Evolutionary conservation across 2,329 filamentous ascomycete species (phyloP).

Genomic region (Trichoderma sp.): DNA sequence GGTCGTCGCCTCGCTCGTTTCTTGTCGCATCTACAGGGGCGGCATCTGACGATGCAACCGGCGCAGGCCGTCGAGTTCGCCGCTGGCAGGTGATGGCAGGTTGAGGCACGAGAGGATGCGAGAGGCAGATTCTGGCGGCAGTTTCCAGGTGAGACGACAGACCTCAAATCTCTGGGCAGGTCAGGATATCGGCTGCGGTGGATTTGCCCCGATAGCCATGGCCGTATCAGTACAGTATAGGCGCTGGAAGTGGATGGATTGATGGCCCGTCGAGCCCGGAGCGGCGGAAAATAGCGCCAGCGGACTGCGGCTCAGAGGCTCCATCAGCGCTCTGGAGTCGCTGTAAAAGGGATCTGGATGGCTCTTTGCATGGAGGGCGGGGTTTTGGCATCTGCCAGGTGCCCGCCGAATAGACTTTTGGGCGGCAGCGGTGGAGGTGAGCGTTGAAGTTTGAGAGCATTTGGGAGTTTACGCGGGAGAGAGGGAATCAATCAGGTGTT

Average conservation of each 20-base stretch:
- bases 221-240: neutral
- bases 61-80: neutral
- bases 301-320: slow-evolving; percentile 6
- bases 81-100: neutral
- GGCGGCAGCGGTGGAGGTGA: neutral
- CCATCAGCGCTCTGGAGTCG: neutral
- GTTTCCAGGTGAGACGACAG: neutral
- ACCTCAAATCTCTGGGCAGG: neutral
- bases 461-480: neutral
- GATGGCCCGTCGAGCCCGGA: slow-evolving; percentile 8
- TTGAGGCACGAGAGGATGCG: neutral
- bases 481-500: neutral
- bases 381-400: neutral
- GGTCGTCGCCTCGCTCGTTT: slow-evolving; percentile 11
- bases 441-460: neutral
- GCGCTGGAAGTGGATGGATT: neutral
- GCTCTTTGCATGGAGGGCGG: slow-evolving; percentile 3
- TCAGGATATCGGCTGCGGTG: slow-evolving; percentile 5
- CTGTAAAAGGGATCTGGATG: neutral
- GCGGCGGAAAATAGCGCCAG: slow-evolving; percentile 13
- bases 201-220: slow-evolving; percentile 7
- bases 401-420: slow-evolving; percentile 10
- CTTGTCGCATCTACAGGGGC: neutral
- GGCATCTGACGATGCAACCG: slow-evolving; percentile 7
- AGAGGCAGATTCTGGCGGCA: neutral